Base-by-base conservation (phyloP, 331 rosid genomes). In the Malus hybrid region DNA sequence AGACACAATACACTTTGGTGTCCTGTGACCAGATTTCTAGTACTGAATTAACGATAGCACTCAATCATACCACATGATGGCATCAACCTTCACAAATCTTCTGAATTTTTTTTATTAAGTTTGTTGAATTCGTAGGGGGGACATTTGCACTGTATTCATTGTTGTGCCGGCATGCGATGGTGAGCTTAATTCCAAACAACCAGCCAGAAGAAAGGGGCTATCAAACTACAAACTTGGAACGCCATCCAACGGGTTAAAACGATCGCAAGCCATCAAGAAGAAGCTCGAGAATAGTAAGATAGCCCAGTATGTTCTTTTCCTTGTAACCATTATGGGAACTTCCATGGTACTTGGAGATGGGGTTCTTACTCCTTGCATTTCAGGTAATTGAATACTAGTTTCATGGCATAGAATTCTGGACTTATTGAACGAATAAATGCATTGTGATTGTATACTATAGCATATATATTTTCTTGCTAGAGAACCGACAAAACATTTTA, bases 141-240 rank as follows among this genome's bases (percentile, higher is more conserved):
- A 88, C 93, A 0, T 90, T 90, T 78, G 96, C 98, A 32, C 79
- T 90, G 3, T 90, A 90, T 57, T 93, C 95, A 0, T 73, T 87
- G 74, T 79, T 90, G 20, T 85, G 96, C 16, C 85, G 93, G 5
- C 72, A 93, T 55, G 70, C 84, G 6, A 90, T 73, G 70, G 86
- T 90, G 76, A 50, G 19, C 56, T 15, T 50, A 18, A 50, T 50
- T 18, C 56, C 56, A 50, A 50, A 15, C 56, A 50, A 50, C 19
- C n/a, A 50, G 19, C 56, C 3, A 18, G n/a, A 50, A 50, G 56
- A 50, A 14, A 50, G n/a, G 19, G 19, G 67, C 56, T 50, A 50
- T 50, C 56, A 14, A 50, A 50, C 56, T 5, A 50, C 56, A 15
- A 14, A 50, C 56, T 50, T 50, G 56, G 4, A 14, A 50, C n/a